A percentile compares a stretch with the other conserved stretches of the same genome.
Conservation (phyloP, 2,329 filamentous ascomycete species). For the Penicillium glabrum region DNA sequence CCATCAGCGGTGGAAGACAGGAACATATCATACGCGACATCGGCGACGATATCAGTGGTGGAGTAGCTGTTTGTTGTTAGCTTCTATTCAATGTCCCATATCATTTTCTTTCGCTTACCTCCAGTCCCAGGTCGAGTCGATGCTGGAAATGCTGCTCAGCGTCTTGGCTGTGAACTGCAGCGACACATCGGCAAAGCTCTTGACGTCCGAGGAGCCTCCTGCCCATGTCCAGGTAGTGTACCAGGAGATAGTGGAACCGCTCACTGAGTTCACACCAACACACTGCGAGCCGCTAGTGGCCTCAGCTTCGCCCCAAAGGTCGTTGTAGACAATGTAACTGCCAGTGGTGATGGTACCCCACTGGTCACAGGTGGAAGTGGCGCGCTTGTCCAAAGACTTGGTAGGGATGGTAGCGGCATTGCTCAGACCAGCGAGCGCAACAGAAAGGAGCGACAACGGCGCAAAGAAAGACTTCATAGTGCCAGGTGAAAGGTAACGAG, state of each 20-base stretch:
- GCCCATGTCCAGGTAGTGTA: constrained; percentile 48
- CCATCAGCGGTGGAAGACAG: constrained; percentile 50
- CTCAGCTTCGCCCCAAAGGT: constrained; percentile 50
- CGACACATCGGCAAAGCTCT: constrained; percentile 49
- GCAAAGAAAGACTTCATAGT: constrained; percentile 31
- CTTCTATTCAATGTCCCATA: background rate
- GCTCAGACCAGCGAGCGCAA: constrained; percentile 21
- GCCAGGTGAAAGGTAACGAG: constrained; percentile 1
- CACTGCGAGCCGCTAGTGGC: constrained; percentile 44
- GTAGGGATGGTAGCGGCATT: constrained; percentile 23
- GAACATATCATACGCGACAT: constrained; percentile 65
- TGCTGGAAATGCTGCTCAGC: constrained; percentile 39
- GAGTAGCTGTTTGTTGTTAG: constrained; percentile 41
- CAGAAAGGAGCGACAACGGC: constrained; percentile 20
- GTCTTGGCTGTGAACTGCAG: constrained; percentile 36
- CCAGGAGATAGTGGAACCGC: constrained; percentile 41
- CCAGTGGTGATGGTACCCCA: constrained; percentile 40
- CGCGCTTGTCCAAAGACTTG: constrained; percentile 22
- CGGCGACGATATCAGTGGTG: constrained; percentile 51
- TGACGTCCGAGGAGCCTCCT: constrained; percentile 43
- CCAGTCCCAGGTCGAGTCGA: constrained; percentile 50
- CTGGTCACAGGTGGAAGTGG: constrained; percentile 42
- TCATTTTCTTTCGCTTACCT: constrained; percentile 21
- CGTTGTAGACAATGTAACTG: constrained; percentile 53
- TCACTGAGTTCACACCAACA: constrained; percentile 41